Percentiles rank a stretch among this genome's conserved stretches.
Evolutionary conservation across 768 basidiomycete genomes (phyloP).

Genomic region (Panus rudis): DNA sequence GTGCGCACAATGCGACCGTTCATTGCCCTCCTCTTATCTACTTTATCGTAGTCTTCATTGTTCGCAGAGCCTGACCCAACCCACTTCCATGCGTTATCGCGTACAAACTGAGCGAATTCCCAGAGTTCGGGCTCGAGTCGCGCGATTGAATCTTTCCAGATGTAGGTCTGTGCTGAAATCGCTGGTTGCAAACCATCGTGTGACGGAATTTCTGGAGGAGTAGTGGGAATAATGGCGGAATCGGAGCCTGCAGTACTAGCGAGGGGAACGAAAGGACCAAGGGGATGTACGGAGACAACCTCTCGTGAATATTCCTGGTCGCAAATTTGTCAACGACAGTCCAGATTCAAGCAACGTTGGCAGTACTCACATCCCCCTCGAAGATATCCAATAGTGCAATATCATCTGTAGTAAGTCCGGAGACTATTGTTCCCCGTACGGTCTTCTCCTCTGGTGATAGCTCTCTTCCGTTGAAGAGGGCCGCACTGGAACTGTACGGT

Average conservation of each 20-base stretch:
- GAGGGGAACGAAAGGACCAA: conserved; percentile 35
- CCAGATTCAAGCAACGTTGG: not conserved
- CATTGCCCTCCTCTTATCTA: conserved; percentile 43
- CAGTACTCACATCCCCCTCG: conserved; percentile 69
- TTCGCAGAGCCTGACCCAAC: conserved; percentile 37
- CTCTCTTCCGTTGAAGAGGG: conserved; percentile 31
- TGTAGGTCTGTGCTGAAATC: conserved; percentile 63
- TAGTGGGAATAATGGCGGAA: conserved; percentile 26
- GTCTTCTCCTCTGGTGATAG: conserved; percentile 48
- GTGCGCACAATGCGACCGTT: conserved; percentile 24
- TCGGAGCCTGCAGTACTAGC: conserved; percentile 24
- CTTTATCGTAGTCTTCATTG: conserved; percentile 40
- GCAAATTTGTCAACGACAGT: not conserved
- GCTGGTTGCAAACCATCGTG: conserved; percentile 26
- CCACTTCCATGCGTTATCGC: conserved; percentile 76
- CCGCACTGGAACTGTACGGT: conserved; percentile 42
- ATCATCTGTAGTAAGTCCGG: conserved; percentile 60
- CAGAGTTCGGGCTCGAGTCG: conserved; percentile 57
- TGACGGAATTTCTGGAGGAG: conserved; percentile 36
- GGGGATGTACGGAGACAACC: conserved; percentile 46
- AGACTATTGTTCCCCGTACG: conserved; percentile 76
- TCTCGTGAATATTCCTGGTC: conserved; percentile 69
- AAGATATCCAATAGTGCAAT: conserved; percentile 69
- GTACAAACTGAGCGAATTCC: conserved; percentile 78
- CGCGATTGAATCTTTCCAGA: conserved; percentile 43